Conservation (phyloP, 768 basidiomycete genomes). For the Boletus pseudo-olivaceus region DNA sequence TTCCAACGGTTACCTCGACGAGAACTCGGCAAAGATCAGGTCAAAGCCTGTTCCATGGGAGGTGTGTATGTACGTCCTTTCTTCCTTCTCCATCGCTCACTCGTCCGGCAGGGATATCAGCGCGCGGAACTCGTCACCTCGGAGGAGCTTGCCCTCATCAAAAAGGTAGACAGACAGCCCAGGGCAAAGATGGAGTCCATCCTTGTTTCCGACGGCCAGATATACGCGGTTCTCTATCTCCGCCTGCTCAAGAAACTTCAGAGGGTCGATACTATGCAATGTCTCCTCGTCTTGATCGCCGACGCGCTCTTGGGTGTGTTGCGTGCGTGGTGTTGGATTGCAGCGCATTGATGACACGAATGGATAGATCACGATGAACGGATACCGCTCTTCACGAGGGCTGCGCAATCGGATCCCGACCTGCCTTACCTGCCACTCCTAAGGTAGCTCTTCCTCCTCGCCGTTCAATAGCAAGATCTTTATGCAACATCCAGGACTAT, state of each 20-base stretch:
- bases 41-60: conserved; percentile 96
- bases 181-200: conserved; percentile 70
- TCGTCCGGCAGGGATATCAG: conserved; percentile 75
- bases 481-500: conserved; percentile 51
- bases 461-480: conserved; percentile 2
- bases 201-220: conserved; percentile 75
- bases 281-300: conserved; percentile 78
- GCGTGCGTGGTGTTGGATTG: neutral
- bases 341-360: neutral
- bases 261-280: conserved; percentile 84
- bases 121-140: conserved; percentile 85
- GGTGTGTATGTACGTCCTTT: conserved; percentile 43
- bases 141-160: conserved; percentile 84
- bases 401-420: conserved; percentile 66
- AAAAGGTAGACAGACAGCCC: conserved; percentile 84
- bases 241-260: conserved; percentile 83
- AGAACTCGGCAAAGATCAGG: conserved; percentile 81
- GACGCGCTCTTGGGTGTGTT: conserved; percentile 78
- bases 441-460: conserved; percentile 41
- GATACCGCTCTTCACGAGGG: conserved; percentile 66
- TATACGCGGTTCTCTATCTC: conserved; percentile 87
- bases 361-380: conserved; percentile 80
- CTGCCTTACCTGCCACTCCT: conserved; percentile 79
- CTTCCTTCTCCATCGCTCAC: neutral
- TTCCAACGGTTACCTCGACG: conserved; percentile 81